Percentiles rank a stretch among this genome's conserved stretches.
Evolutionary conservation across 2,329 filamentous ascomycete species (phyloP).

Genomic region (Botrytis fabae): DNA sequence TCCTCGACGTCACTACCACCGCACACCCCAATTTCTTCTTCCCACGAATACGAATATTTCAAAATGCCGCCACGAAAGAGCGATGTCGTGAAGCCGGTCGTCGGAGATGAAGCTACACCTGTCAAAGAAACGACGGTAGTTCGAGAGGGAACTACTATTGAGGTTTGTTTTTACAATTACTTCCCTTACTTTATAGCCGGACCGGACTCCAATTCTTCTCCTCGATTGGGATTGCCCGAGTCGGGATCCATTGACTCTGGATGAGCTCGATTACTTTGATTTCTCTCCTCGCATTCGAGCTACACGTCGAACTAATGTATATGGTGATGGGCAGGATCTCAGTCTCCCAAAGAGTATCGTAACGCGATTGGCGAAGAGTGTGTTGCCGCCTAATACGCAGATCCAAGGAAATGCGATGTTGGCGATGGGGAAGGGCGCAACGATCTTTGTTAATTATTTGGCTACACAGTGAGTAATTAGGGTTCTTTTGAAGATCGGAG

Average conservation of each 20-base stretch:
- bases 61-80: slow-evolving; percentile 59
- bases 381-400: slow-evolving; percentile 76
- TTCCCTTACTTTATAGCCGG: neutral
- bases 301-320: neutral
- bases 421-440: slow-evolving; percentile 78
- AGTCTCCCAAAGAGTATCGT: slow-evolving; percentile 79
- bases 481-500: neutral
- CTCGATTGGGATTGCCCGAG: neutral
- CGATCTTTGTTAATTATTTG: slow-evolving; percentile 80
- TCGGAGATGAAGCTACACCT: slow-evolving; percentile 44
- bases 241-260: neutral
- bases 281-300: neutral
- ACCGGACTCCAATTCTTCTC: neutral
- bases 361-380: slow-evolving; percentile 75
- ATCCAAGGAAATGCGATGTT: slow-evolving; percentile 80
- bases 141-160: slow-evolving; percentile 46
- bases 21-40: slow-evolving; percentile 11
- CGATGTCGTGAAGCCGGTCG: slow-evolving; percentile 50
- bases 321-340: slow-evolving; percentile 60
- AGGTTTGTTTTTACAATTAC: slow-evolving; percentile 45
- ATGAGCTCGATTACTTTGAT: neutral
- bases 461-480: slow-evolving; percentile 63
- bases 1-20: neutral
- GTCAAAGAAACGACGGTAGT: slow-evolving; percentile 33
- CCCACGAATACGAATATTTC: neutral